These are phyloP conservation scores for Paragyromitra xinjiangensis DNA, from an alignment of 495 filamentous ascomycete genomes.

Conservation along the genomic window DNA sequence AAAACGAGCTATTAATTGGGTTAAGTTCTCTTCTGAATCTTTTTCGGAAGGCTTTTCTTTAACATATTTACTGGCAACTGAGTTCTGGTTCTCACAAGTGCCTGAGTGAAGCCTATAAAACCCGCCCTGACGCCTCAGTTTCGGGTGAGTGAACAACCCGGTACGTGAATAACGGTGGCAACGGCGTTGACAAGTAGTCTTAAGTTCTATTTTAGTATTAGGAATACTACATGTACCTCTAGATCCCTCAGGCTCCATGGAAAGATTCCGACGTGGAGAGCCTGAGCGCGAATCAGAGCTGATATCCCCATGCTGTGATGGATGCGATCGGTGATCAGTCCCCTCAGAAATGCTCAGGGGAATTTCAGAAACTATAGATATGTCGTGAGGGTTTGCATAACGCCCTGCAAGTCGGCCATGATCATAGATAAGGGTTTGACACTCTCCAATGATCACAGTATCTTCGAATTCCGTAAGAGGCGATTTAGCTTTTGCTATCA, in stretches of 20 bases:
- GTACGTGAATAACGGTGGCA: background rate
- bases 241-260: background rate
- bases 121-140: constrained; percentile 5
- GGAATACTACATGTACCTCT: background rate
- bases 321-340: background rate
- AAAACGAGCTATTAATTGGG: background rate
- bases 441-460: background rate
- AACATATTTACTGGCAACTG: background rate
- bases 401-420: background rate
- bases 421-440: constrained; percentile 9
- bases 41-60: background rate
- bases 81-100: background rate
- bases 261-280: background rate
- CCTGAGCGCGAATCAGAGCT: background rate
- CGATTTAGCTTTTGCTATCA: background rate
- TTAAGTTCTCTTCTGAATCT: background rate
- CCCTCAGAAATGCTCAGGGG: background rate
- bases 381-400: background rate
- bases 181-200: background rate
- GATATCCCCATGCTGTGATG: background rate
- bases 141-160: background rate
- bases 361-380: background rate
- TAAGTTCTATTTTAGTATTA: background rate
- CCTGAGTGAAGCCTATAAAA: background rate
- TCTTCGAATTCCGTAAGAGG: background rate